Base-by-base conservation (phyloP, 495 filamentous ascomycete genomes). In the Penicillium salamii region DNA sequence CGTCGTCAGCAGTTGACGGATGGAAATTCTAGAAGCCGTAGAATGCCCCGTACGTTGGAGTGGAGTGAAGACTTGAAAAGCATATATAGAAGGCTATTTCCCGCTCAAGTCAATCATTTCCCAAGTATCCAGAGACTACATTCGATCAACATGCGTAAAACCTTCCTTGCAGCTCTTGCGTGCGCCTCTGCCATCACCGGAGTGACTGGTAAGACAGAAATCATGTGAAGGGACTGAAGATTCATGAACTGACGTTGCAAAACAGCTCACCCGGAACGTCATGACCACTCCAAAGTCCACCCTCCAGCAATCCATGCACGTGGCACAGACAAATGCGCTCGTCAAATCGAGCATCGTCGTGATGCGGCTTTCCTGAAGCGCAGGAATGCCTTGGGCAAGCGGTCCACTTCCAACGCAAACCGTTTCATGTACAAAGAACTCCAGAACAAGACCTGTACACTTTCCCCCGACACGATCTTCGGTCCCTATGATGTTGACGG, bases 391-490 rank as follows among this genome's bases (percentile, higher is more conserved):
- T 18, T 48, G 34, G 35, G 14, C 1, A 48, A 48, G 26, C 46
- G 46, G 7, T 6, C 17, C 1, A 15, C 35, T n/a, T 48, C 35
- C 7, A 39, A 13, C 12, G n/a, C 24, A 9, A 21, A 23, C 7
- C 34, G 14, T 5, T 48, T 39, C 46, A 48, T 29, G 46, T 40
- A 48, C 15, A 34, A 24, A 4, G 46, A 39, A 9, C 21, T 48
- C 7, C 46, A 48, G 55, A 58, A 70, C 68, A 37, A 20, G 20
- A 36, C 46, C 7, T 39, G 35, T 20, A 8, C 28, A 1, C 12
- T 48, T 3, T 21, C 35, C 23, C 35, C 46, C 1, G 35, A 48
- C 26, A 48, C 46, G 6, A 48, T 48, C 46, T 48, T 48, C 39
- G 50, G 50, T 19, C 50, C 50, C 28, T 52, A 52, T 28, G 37